These are phyloP conservation scores for Tieghemostelium lacteum DNA, from an alignment of 78 protist species.

Conservation along the genomic window DNA sequence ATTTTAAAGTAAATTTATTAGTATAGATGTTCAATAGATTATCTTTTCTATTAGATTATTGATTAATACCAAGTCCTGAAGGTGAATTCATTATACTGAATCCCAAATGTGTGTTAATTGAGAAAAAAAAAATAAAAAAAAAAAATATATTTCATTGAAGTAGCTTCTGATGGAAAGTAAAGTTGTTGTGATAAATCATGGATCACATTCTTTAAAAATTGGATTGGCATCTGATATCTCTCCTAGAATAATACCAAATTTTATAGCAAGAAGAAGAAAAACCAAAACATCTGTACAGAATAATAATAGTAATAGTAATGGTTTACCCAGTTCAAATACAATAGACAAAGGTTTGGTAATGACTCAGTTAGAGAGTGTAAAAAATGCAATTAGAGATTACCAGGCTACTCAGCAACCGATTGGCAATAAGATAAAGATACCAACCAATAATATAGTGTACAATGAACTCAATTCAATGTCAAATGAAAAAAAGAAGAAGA, in stretches of 20 bases:
- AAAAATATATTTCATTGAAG: background rate
- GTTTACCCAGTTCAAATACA: background rate
- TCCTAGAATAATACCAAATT: constrained; percentile 40
- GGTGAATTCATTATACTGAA: too few species aligned
- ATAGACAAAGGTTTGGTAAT: background rate
- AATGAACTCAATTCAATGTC: background rate
- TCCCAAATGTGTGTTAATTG: too few species aligned
- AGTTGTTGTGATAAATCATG: constrained; percentile 68
- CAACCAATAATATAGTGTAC: background rate
- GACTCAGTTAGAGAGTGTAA: background rate
- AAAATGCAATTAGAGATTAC: background rate
- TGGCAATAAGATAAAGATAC: background rate
- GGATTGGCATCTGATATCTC: constrained; percentile 49
- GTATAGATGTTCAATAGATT: too few species aligned
- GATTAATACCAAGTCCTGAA: too few species aligned
- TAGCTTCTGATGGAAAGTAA: constrained; percentile 58
- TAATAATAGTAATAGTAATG: background rate
- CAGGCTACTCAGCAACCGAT: background rate
- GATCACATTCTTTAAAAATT: constrained; percentile 43
- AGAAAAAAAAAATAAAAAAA: background rate
- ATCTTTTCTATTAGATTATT: too few species aligned
- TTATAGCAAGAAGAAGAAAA: constrained; percentile 40
- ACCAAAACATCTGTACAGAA: background rate
- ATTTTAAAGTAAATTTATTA: too few species aligned
- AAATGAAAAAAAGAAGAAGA: constrained; percentile 13